A percentile compares a stretch with the other conserved stretches of the same genome.
Conservation (phyloP, 2,329 filamentous ascomycete species). For the Ophiocordyceps unilateralis region DNA sequence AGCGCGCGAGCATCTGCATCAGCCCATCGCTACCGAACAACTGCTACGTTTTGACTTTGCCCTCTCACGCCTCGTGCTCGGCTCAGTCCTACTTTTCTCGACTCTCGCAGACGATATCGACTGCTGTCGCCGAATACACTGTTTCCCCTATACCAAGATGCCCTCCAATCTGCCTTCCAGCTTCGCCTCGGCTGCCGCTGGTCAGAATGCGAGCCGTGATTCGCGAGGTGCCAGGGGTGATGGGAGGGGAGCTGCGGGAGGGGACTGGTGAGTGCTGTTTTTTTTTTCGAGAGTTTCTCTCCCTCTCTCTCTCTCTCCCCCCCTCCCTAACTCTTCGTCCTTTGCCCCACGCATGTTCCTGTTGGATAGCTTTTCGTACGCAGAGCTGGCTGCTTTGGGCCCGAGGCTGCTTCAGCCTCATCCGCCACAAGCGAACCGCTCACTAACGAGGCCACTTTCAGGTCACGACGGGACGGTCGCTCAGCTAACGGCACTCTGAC, state of each 20-base stretch:
- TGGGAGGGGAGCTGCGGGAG: conserved; percentile 36
- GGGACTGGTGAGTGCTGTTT: conserved; percentile 49
- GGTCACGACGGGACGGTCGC: conserved; percentile 41
- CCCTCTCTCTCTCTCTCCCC: neutral
- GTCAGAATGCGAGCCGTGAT: conserved; percentile 48
- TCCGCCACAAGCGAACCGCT: neutral
- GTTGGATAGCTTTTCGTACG: neutral
- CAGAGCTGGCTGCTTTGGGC: neutral
- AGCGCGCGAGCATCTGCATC: conserved; percentile 4
- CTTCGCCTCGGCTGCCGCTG: conserved; percentile 70
- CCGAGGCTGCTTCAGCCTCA: neutral
- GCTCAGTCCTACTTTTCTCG: neutral
- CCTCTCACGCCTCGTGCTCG: neutral
- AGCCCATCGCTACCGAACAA: conserved; percentile 1
- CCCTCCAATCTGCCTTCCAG: conserved; percentile 64
- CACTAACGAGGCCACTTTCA: conserved; percentile 10
- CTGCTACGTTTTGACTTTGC: conserved; percentile 1
- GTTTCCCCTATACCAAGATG: conserved; percentile 23
- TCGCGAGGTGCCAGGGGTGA: conserved; percentile 40
- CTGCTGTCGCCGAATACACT: no score
- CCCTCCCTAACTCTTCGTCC: no score
- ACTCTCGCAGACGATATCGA: neutral
- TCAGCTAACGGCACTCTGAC: conserved; percentile 46
- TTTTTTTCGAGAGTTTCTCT: neutral
- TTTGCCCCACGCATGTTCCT: neutral